Conservation (phyloP, 768 basidiomycete species). For the button mushroom (Agaricus bisporus) region DNA sequence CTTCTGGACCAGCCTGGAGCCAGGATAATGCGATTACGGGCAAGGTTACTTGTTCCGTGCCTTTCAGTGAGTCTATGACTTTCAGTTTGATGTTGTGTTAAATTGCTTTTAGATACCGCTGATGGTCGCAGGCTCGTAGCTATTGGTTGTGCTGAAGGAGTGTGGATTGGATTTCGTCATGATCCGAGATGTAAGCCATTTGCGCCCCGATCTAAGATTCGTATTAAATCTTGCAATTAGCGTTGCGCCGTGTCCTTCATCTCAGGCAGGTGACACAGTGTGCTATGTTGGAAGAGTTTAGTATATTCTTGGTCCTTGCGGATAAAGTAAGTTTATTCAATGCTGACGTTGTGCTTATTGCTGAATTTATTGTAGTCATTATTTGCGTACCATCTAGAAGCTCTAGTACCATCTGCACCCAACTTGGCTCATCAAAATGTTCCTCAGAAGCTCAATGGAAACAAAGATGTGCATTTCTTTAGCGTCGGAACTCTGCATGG, state of each 20-base stretch:
- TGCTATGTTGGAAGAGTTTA: conserved; percentile 92
- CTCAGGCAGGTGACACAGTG: conserved; percentile 90
- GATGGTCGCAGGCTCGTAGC: conserved; percentile 82
- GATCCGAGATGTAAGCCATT: conserved; percentile 70
- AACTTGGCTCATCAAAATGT: conserved; percentile 61
- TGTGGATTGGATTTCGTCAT: conserved; percentile 91
- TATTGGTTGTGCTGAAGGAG: conserved; percentile 87
- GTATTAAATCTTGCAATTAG: conserved; percentile 34
- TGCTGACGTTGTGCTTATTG: not conserved
- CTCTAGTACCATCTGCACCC: conserved; percentile 84
- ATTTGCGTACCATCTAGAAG: conserved; percentile 94
- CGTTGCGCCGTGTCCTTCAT: conserved; percentile 88
- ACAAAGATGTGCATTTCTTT: conserved; percentile 92
- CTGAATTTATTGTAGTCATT: conserved; percentile 46
- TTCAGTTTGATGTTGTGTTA: not conserved
- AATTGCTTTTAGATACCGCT: conserved; percentile 70
- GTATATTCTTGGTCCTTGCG: conserved; percentile 92
- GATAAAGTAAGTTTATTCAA: conserved; percentile 62
- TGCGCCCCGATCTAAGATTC: not conserved
- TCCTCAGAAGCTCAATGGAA: conserved; percentile 86
- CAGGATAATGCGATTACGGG: conserved; percentile 69
- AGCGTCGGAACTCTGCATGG: conserved; percentile 83
- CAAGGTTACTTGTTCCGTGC: conserved; percentile 91
- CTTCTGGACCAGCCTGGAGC: conserved; percentile 50
- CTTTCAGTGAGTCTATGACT: conserved; percentile 60